phyloP scores from a whole-genome alignment of 768 basidiomycete species.

The Macrolepiota dolichaula region DNA sequence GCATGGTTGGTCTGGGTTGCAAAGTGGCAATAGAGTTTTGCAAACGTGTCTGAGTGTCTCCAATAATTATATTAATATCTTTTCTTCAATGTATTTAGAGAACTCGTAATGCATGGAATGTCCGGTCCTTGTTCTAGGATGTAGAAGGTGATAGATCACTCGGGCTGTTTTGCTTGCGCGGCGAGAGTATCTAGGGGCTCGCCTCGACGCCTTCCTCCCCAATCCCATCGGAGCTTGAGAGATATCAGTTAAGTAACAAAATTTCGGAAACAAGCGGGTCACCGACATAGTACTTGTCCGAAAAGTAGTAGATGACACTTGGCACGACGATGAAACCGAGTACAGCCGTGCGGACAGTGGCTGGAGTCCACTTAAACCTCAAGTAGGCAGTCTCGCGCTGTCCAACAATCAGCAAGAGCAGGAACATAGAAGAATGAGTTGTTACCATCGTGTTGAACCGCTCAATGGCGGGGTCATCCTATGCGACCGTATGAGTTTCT shows the following conservation, averaged over 20 bases:
- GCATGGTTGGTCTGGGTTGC: constrained; percentile 81
- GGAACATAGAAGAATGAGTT: not conserved
- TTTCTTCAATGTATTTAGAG: not conserved
- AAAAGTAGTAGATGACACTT: constrained; percentile 46
- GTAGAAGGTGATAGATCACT: constrained; percentile 5
- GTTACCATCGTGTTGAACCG: constrained; percentile 50
- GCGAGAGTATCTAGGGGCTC: constrained; percentile 24
- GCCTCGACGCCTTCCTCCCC: constrained; percentile 42
- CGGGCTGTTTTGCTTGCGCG: constrained; percentile 15
- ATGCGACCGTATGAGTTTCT: not conserved
- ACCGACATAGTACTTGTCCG: constrained; percentile 43
- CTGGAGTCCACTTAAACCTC: constrained; percentile 76
- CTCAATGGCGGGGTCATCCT: constrained; percentile 60
- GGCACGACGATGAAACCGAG: constrained; percentile 68
- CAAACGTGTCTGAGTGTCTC: constrained; percentile 60
- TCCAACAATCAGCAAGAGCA: constrained; percentile 11
- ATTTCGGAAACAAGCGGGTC: not conserved
- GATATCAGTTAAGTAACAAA: constrained; percentile 9
- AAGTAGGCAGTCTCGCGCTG: constrained; percentile 86
- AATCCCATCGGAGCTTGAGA: constrained; percentile 49
- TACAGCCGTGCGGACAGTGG: constrained; percentile 58
- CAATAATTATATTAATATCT: not conserved
- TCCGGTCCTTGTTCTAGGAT: not conserved
- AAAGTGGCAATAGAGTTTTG: constrained; percentile 88
- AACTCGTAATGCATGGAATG: not conserved